A percentile compares a stretch with the other conserved stretches of the same genome.
Conservation (phyloP, 176 grass and related monocot genomes). For the Lolium multiflorum region DNA sequence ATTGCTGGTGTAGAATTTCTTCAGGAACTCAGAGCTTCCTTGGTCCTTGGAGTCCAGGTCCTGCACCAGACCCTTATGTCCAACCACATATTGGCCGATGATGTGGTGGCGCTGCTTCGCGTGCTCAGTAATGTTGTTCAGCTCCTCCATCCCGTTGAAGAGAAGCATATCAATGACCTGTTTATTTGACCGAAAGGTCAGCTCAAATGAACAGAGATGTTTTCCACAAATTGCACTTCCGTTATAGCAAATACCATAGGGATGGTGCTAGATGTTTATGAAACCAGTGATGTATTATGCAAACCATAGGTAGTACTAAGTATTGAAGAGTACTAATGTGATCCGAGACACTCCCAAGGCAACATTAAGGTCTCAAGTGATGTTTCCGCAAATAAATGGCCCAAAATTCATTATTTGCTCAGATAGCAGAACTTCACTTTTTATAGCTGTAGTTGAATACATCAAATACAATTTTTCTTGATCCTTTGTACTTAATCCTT, state of each 20-base stretch:
- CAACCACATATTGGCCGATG: conserved; percentile 89
- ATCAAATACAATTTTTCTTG: neutral
- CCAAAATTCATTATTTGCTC: neutral
- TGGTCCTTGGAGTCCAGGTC: conserved; percentile 61
- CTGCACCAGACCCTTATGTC: conserved; percentile 58
- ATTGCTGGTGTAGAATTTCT: conserved; percentile 89
- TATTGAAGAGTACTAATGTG: neutral
- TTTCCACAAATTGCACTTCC: neutral
- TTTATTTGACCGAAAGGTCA: conserved; percentile 19
- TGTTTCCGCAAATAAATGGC: neutral
- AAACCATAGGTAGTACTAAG: neutral
- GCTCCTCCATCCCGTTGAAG: conserved; percentile 86
- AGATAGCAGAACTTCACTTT: neutral
- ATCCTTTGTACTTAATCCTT: neutral
- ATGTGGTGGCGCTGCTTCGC: conserved; percentile 96
- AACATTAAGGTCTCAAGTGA: neutral
- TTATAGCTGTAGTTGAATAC: neutral
- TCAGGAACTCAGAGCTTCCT: conserved; percentile 72
- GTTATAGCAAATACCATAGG: neutral
- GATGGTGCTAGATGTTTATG: neutral
- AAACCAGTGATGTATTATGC: neutral
- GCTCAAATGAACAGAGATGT: neutral
- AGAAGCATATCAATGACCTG: conserved; percentile 98
- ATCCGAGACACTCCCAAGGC: neutral
- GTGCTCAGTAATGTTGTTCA: conserved; percentile 77